These are phyloP conservation scores for Xylaria sp. DNA, from an alignment of 2,329 filamentous ascomycete species.

Conservation along the genomic window DNA sequence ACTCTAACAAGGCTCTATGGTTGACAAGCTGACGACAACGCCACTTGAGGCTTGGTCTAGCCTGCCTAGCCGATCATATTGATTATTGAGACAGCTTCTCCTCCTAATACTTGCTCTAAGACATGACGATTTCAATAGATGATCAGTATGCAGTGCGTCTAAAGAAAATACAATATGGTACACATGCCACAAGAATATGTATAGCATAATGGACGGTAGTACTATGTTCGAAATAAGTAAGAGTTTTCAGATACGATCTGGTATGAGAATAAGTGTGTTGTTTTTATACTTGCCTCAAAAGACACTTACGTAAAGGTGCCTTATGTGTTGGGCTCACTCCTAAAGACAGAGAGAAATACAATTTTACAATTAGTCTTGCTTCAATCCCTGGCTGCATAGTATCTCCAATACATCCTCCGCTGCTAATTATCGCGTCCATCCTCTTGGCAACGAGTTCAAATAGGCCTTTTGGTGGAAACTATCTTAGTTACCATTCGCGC, in stretches of 20 bases:
- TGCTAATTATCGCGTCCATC: background rate
- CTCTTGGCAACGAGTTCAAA: background rate
- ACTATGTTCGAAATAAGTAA: background rate
- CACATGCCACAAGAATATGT: background rate
- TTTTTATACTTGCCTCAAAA: background rate
- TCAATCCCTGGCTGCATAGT: background rate
- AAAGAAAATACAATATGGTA: background rate
- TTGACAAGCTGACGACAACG: background rate
- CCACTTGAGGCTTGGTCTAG: background rate
- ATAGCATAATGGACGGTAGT: background rate
- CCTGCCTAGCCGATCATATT: background rate
- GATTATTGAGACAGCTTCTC: background rate
- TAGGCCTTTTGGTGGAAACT: constrained; percentile 9
- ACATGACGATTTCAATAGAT: too few relatives aligned
- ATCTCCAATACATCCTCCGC: background rate
- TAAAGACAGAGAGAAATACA: background rate
- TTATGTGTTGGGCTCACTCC: background rate
- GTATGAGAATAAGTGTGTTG: background rate
- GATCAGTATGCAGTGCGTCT: background rate
- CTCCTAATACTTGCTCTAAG: background rate
- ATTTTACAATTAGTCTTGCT: background rate
- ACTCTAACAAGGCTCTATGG: background rate
- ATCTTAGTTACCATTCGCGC: background rate
- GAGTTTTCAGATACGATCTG: background rate
- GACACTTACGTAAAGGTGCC: background rate